phyloP scores from a whole-genome alignment of 495 filamentous ascomycete species.

The Trichodelitschia bisporula region DNA sequence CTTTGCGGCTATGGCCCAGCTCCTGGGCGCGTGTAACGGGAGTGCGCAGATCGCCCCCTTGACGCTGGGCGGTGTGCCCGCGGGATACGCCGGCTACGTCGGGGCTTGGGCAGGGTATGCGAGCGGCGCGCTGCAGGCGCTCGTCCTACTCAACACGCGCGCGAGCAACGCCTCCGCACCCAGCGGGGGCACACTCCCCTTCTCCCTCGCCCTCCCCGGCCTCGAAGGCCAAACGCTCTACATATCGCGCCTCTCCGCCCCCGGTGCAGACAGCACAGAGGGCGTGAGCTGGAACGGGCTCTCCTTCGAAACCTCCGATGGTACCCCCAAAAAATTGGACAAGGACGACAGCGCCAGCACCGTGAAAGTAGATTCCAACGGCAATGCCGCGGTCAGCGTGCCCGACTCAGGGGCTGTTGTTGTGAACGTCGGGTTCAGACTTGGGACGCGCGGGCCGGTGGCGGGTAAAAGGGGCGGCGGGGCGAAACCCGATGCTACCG shows the following conservation, averaged over 20 bases:
- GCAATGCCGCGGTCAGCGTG: no score
- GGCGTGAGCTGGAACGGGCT: conserved; percentile 17
- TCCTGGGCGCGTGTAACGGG: conserved; percentile 13
- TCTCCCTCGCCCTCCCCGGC: conserved; percentile 8
- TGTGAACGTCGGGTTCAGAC: no score
- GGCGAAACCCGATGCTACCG: no score
- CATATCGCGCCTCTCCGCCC: conserved; percentile 13
- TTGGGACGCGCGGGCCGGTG: no score
- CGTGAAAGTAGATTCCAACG: no score
- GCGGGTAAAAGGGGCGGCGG: no score
- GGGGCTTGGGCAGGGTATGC: conserved; percentile 14
- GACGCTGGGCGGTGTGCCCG: conserved; percentile 1
- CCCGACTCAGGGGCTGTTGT: no score
- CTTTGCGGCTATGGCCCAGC: conserved; percentile 15
- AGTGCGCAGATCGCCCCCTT: conserved; percentile 10
- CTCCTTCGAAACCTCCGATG: no score
- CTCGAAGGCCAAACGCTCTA: conserved; percentile 7
- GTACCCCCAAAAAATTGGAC: no score
- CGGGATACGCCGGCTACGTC: conserved; percentile 9
- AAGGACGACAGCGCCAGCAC: no score
- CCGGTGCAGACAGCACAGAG: conserved; percentile 10
- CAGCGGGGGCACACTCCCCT: conserved; percentile 5
- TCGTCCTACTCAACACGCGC: conserved; percentile 14
- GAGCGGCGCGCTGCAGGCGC: conserved; percentile 7
- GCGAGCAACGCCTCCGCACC: conserved; percentile 9